These are phyloP conservation scores for Circinella minor DNA, from an alignment of 371 early-diverging fungal genomes.

Conservation along the genomic window DNA sequence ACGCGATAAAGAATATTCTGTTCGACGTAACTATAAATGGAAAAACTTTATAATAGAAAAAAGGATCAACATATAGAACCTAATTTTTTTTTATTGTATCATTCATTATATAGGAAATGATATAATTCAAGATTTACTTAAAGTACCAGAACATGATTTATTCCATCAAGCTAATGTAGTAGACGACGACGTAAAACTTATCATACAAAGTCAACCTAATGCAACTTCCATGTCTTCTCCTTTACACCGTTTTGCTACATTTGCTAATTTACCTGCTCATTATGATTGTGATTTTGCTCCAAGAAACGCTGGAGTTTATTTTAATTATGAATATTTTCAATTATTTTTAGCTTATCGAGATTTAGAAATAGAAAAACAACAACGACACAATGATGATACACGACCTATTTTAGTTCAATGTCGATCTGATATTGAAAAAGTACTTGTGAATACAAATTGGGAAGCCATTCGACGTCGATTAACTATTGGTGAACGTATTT, in stretches of 20 bases:
- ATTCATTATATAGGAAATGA: constrained; percentile 31
- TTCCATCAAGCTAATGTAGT: constrained; percentile 51
- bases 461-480: constrained; percentile 56
- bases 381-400: constrained; percentile 33
- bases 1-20: constrained; percentile 50
- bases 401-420: constrained; percentile 46
- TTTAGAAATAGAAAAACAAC: constrained; percentile 39
- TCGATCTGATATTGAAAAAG: constrained; percentile 52
- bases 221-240: constrained; percentile 33
- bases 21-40: constrained; percentile 33
- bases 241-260: constrained; percentile 47
- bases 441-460: constrained; percentile 54
- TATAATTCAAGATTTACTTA: constrained; percentile 48
- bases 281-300: constrained; percentile 57
- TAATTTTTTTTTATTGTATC: no score
- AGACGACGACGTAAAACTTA: constrained; percentile 42
- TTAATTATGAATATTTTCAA: constrained; percentile 54
- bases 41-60: no score
- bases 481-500: constrained; percentile 57
- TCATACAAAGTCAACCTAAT: constrained; percentile 46
- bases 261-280: constrained; percentile 54
- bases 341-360: constrained; percentile 50
- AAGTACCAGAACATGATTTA: constrained; percentile 48
- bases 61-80: no score
- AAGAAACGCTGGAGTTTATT: constrained; percentile 56